phyloP scores from a whole-genome alignment of 116 monocot genomes.

The Dioscorea cayenensis region DNA sequence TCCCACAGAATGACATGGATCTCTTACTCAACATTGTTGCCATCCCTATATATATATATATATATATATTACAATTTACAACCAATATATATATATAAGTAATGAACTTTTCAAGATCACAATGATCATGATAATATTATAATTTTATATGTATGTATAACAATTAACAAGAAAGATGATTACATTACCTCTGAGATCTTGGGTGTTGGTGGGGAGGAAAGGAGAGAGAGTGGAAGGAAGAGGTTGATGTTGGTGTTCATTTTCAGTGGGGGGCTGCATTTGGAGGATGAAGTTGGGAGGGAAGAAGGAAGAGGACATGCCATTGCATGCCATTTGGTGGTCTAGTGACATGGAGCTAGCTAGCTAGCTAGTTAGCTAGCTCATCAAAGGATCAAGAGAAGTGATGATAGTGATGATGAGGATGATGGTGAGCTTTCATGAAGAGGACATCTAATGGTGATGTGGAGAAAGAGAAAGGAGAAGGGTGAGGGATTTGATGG shows the following conservation, averaged over 20 bases:
- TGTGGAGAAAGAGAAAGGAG: neutral
- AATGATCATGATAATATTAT: neutral
- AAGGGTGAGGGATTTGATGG: neutral
- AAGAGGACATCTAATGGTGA: neutral
- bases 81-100: too few species aligned
- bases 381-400: neutral
- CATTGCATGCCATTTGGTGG: slow-evolving; percentile 38
- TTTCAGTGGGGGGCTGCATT: slow-evolving; percentile 16
- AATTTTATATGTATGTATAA: too few species aligned
- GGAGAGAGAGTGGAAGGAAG: neutral
- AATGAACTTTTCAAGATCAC: neutral
- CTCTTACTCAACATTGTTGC: slow-evolving; percentile 42
- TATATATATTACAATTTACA: too few species aligned
- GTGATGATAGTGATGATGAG: neutral
- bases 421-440: neutral
- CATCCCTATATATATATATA: slow-evolving; percentile 11
- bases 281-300: slow-evolving; percentile 44
- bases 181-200: slow-evolving; percentile 21
- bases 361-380: too few species aligned
- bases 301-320: slow-evolving; percentile 58
- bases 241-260: neutral
- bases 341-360: slow-evolving; percentile 17
- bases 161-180: too few species aligned
- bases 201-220: slow-evolving; percentile 13
- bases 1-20: slow-evolving; percentile 52